Percentiles rank a stretch among this genome's conserved stretches.
phyloP scores from a whole-genome alignment of 257 asterid genomes.

The Primulina tabacum region DNA sequence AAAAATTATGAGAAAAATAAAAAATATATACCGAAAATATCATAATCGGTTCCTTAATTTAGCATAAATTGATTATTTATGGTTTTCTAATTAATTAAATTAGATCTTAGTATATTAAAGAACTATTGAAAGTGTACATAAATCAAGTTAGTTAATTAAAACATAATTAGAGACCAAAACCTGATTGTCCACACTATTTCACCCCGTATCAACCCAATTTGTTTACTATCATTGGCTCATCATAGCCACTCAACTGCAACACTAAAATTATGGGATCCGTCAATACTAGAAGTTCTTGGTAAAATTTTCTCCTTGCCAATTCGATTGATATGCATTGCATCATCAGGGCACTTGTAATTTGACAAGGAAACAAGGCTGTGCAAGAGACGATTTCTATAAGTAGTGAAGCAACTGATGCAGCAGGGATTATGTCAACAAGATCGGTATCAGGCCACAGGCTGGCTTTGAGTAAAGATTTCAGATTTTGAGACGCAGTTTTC shows the following conservation, averaged over 20 bases:
- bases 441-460: conserved; percentile 15
- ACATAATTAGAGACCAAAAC: too few species aligned
- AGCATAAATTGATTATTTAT: too few species aligned
- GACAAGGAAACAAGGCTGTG: conserved; percentile 22
- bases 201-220: too few species aligned
- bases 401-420: conserved; percentile 29
- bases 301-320: background rate
- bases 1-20: too few species aligned
- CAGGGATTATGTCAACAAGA: conserved; percentile 18
- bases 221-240: too few species aligned
- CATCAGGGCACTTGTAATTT: conserved; percentile 21
- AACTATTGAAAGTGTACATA: too few species aligned
- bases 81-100: too few species aligned
- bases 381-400: conserved; percentile 28
- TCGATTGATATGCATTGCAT: conserved; percentile 3
- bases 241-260: conserved; percentile 17
- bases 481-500: conserved; percentile 24
- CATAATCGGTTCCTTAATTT: too few species aligned
- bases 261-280: conserved; percentile 21
- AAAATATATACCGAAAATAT: too few species aligned
- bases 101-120: too few species aligned
- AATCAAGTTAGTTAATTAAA: too few species aligned
- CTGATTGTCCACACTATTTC: too few species aligned
- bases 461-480: conserved; percentile 15
- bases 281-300: conserved; percentile 7